Evolutionary conservation across 495 filamentous ascomycete species (phyloP).

Genomic region (Aspergillus wentii): DNA sequence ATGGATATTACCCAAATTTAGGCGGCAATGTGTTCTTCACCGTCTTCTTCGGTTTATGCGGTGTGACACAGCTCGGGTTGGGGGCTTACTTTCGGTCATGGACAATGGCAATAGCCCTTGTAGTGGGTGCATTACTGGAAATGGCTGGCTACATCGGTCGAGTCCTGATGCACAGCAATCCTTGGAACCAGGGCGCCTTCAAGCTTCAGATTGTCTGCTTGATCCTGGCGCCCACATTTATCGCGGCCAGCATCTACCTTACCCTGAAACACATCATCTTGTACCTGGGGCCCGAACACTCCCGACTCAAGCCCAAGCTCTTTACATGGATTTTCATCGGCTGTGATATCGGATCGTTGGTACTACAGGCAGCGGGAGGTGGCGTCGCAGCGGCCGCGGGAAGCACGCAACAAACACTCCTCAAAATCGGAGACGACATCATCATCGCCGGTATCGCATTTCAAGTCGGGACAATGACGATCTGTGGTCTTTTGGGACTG

Average conservation of each 20-base stretch:
- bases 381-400: conserved; percentile 51
- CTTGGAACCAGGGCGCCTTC: conserved; percentile 54
- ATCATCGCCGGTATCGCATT: conserved; percentile 69
- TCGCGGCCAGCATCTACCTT: conserved; percentile 63
- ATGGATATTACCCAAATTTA: conserved; percentile 63
- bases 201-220: conserved; percentile 65
- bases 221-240: conserved; percentile 60
- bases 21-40: conserved; percentile 60
- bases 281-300: conserved; percentile 47
- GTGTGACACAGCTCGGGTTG: conserved; percentile 38
- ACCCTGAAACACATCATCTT: conserved; percentile 63
- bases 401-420: conserved; percentile 12
- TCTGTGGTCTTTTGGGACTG: conserved; percentile 48
- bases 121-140: conserved; percentile 42
- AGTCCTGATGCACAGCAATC: conserved; percentile 54
- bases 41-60: conserved; percentile 48
- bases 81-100: conserved; percentile 57
- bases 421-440: conserved; percentile 48
- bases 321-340: conserved; percentile 68
- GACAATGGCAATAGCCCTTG: conserved; percentile 52
- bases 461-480: conserved; percentile 60
- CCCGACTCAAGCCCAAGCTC: conserved; percentile 48
- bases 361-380: conserved; percentile 62
- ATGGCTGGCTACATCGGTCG: conserved; percentile 57
- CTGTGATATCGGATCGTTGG: conserved; percentile 58